These are phyloP conservation scores for Dactylellina haptotyla DNA, from an alignment of 2,329 filamentous ascomycete species.

Conservation along the genomic window DNA sequence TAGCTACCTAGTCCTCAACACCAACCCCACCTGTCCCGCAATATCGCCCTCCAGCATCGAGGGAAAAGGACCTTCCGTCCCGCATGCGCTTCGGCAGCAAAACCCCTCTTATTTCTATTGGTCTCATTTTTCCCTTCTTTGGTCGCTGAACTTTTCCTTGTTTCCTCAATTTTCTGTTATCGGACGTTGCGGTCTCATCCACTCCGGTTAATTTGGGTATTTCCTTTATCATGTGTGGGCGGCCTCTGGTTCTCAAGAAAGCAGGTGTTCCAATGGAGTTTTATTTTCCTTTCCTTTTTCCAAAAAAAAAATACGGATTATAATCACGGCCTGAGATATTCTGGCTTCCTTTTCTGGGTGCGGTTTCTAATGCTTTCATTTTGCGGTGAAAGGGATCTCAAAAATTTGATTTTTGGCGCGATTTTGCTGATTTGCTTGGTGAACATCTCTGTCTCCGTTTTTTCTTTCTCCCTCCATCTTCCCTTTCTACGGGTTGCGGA, in stretches of 20 bases:
- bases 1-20: slow-evolving; percentile 26
- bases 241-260: slow-evolving; percentile 53
- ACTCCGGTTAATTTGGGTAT: slow-evolving; percentile 54
- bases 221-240: slow-evolving; percentile 52
- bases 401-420: slow-evolving; percentile 39
- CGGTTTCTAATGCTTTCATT: slow-evolving; percentile 22
- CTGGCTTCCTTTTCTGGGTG: slow-evolving; percentile 52
- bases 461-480: background rate
- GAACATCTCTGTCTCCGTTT: no score
- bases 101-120: slow-evolving; percentile 36
- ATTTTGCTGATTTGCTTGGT: slow-evolving; percentile 15
- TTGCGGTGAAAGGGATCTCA: slow-evolving; percentile 28
- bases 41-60: slow-evolving; percentile 31
- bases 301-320: slow-evolving; percentile 36
- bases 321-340: slow-evolving; percentile 47
- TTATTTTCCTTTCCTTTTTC: slow-evolving; percentile 22
- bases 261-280: slow-evolving; percentile 53
- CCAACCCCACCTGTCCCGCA: slow-evolving; percentile 52
- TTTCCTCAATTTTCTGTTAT: slow-evolving; percentile 35
- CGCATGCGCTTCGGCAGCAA: slow-evolving; percentile 27
- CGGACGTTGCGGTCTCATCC: slow-evolving; percentile 41
- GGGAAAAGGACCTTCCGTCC: slow-evolving; percentile 25
- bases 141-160: slow-evolving; percentile 26
- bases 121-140: slow-evolving; percentile 19
- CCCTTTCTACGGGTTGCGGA: slow-evolving; percentile 21